These are phyloP conservation scores for Magnolia kwangsiensis DNA, from an alignment of 164 flowering plant genomes.

Conservation along the genomic window DNA sequence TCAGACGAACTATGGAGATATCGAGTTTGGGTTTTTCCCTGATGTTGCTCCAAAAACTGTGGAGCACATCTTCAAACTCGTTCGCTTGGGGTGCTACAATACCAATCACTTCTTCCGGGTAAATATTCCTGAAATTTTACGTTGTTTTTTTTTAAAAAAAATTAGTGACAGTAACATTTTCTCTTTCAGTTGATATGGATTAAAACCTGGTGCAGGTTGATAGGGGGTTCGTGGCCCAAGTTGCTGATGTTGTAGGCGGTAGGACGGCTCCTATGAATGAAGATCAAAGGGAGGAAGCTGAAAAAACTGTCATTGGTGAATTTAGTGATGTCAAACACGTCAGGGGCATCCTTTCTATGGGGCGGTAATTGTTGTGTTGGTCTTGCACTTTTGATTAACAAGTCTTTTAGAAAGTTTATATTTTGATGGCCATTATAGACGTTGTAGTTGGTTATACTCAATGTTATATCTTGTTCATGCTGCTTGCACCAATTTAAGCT, in stretches of 20 bases:
- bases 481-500: not conserved
- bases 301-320: slow-evolving; percentile 84
- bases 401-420: not conserved
- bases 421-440: not conserved
- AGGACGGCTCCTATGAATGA: slow-evolving; percentile 88
- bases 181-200: slow-evolving; percentile 3
- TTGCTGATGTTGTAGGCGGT: slow-evolving; percentile 85
- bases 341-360: slow-evolving; percentile 95
- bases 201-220: slow-evolving; percentile 54
- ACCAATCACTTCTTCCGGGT: slow-evolving; percentile 98
- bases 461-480: slow-evolving; percentile 1
- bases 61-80: slow-evolving; percentile 89
- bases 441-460: not conserved
- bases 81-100: slow-evolving; percentile 83
- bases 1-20: slow-evolving; percentile 92
- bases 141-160: too few species aligned
- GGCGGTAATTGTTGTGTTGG: slow-evolving; percentile 46
- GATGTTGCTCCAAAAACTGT: slow-evolving; percentile 88
- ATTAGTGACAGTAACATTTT: not conserved
- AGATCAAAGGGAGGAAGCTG: slow-evolving; percentile 70
- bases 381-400: not conserved
- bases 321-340: slow-evolving; percentile 90
- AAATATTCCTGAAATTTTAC: not conserved
- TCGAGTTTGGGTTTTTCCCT: slow-evolving; percentile 91
- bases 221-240: slow-evolving; percentile 93